These are phyloP conservation scores for Acacia crassicarpa DNA, from an alignment of 306 rosid genomes.

Conservation along the genomic window DNA sequence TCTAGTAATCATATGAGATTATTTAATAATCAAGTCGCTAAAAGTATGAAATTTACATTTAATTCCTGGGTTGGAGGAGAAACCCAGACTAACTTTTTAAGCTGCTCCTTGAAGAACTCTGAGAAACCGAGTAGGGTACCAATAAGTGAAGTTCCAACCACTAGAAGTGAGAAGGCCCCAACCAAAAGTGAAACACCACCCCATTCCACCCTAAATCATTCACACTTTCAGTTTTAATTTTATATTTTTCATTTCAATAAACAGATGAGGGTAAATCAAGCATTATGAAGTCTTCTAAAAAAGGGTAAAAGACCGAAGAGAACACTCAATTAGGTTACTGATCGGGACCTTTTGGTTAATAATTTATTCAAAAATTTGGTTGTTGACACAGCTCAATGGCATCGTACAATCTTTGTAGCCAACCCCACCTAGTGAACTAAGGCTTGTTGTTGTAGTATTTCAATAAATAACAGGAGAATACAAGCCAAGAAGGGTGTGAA, in stretches of 20 bases:
- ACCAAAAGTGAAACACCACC: constrained; percentile 70
- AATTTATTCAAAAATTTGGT: no score
- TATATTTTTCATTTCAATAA: neutral
- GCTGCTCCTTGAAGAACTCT: constrained; percentile 79
- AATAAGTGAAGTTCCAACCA: constrained; percentile 66
- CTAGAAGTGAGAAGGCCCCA: constrained; percentile 71
- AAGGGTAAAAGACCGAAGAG: no score
- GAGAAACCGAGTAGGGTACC: constrained; percentile 70
- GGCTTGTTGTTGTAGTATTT: neutral
- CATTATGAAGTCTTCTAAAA: no score
- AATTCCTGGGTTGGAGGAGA: constrained; percentile 34
- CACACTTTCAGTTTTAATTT: neutral
- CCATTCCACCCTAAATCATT: constrained; percentile 48
- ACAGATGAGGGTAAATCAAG: neutral
- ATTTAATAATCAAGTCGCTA: neutral
- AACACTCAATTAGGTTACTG: no score
- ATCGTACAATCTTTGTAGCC: no score
- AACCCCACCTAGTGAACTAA: no score
- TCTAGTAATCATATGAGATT: constrained; percentile 11
- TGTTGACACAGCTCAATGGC: no score
- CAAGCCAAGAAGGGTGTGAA: neutral
- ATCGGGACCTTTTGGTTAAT: no score
- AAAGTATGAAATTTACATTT: constrained; percentile 21
- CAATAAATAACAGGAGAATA: neutral
- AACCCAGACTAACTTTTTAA: constrained; percentile 30